Evolutionary conservation across 2,329 filamentous ascomycete species (phyloP), one percentile per base, ranked within the genome.

Genomic region (Aspergillus novoparasiticus): DNA sequence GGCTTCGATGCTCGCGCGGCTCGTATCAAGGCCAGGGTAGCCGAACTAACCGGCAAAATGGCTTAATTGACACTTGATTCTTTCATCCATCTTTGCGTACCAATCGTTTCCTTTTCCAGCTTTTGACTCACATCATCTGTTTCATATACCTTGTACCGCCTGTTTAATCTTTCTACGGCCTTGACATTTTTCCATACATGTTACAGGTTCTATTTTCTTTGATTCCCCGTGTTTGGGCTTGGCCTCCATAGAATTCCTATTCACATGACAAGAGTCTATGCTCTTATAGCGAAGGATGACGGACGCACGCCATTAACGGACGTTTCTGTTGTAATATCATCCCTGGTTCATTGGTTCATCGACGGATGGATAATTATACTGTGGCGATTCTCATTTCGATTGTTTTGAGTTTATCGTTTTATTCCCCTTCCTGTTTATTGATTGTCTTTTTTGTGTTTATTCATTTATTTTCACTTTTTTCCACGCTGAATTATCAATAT

Each of bases 1-100:
- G 93, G 94, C 41, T 98, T 98, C 73, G 95, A 99, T 79, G 94
- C 93, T 56, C 92, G 95, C 69, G 95, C 98, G 64, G 95, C 95
- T 56, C 91, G 95, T 67, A 99, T 99, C 85, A 98, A 97, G 82
- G 95, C 95, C 64, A 90, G 95, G 66, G 95, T 99, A 63, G 95
- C 95, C 58, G 93, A 97, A 78, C 81, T 99, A 71, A 99, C 95
- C 2, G 90, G 90, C 71, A 92, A 91, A 78, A 92, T 92, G 86
- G 83, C 72, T 39, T 55, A 55, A 26, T 26, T 36, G 14, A 12
- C 32, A 21, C 36, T 36, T 34, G 30, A 34, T 11, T 32, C 14
- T 23, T 48, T 21, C 16, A 53, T 26, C 6, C 10, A 32, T n/a
- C 19, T 19, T 16, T 45, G 51, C 30, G 45, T 12, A 41, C 10